Evolutionary conservation across 2,329 filamentous ascomycete species (phyloP).

Genomic region (Xylariaceae sp.): DNA sequence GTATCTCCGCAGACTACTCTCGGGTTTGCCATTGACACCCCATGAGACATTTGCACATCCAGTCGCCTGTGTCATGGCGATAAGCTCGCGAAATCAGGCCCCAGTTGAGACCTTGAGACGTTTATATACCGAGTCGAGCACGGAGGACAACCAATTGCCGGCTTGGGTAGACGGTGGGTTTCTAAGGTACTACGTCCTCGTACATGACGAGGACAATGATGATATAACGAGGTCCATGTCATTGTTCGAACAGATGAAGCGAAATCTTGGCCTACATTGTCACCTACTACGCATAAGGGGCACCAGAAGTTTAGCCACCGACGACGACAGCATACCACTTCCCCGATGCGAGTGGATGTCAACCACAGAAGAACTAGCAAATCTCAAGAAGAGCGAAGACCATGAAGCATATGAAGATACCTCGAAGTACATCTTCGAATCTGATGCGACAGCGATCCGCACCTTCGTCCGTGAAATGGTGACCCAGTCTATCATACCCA

Average conservation of each 20-base stretch:
- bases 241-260: slow-evolving; percentile 97
- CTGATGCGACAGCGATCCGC: slow-evolving; percentile 81
- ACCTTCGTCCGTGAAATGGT: slow-evolving; percentile 93
- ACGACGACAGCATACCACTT: slow-evolving; percentile 82
- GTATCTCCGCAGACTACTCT: slow-evolving; percentile 79
- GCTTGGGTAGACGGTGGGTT: slow-evolving; percentile 89
- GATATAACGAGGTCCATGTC: slow-evolving; percentile 86
- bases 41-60: slow-evolving; percentile 95
- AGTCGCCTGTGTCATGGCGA: slow-evolving; percentile 89
- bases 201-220: slow-evolving; percentile 93
- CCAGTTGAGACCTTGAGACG: slow-evolving; percentile 84
- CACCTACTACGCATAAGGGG: slow-evolving; percentile 84
- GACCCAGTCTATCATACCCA: slow-evolving; percentile 88
- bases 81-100: slow-evolving; percentile 78
- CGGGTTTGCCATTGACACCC: slow-evolving; percentile 69
- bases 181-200: slow-evolving; percentile 89
- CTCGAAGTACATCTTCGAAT: slow-evolving; percentile 81
- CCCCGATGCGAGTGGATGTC: slow-evolving; percentile 86
- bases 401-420: slow-evolving; percentile 68
- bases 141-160: slow-evolving; percentile 68
- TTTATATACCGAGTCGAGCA: slow-evolving; percentile 80
- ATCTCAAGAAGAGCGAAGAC: slow-evolving; percentile 64
- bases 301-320: slow-evolving; percentile 78
- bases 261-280: slow-evolving; percentile 94
- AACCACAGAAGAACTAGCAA: slow-evolving; percentile 75